Conservation (phyloP, 345 rosid genomes). For the Eucalyptus marginata region DNA sequence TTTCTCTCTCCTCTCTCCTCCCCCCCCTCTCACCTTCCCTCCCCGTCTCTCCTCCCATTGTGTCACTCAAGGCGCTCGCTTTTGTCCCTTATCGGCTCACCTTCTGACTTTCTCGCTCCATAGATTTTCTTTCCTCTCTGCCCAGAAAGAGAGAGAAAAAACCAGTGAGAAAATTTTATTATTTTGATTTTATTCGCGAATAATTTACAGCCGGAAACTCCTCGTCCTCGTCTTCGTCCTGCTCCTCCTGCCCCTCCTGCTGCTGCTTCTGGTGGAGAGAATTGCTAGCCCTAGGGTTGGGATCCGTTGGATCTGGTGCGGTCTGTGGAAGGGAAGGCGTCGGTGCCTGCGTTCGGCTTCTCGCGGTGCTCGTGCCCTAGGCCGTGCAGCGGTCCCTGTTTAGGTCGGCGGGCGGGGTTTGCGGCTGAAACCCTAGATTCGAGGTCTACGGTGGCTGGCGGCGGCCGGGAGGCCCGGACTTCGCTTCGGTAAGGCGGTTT, state of each 20-base stretch:
- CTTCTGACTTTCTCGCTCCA: conserved; percentile 12
- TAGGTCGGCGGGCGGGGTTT: background rate
- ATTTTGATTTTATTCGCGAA: background rate
- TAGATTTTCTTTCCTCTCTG: background rate
- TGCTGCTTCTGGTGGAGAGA: background rate
- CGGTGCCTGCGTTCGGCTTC: background rate
- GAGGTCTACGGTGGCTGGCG: background rate
- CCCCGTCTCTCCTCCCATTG: background rate
- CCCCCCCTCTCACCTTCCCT: background rate
- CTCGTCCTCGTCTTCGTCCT: background rate
- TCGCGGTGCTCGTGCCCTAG: background rate
- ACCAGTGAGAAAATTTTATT: background rate
- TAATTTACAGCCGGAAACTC: background rate
- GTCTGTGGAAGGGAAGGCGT: background rate
- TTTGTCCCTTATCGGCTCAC: conserved; percentile 40
- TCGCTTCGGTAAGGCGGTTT: background rate
- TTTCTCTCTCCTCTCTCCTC: background rate
- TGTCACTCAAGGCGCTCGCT: conserved; percentile 13
- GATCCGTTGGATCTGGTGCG: background rate
- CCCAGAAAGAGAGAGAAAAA: background rate
- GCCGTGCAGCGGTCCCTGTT: background rate
- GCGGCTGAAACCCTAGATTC: background rate
- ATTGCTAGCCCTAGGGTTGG: background rate
- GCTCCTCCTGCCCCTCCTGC: background rate
- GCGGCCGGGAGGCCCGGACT: background rate